Conservation (phyloP, 2,329 filamentous ascomycete genomes). For the Rhexocercosporidium sp. region DNA sequence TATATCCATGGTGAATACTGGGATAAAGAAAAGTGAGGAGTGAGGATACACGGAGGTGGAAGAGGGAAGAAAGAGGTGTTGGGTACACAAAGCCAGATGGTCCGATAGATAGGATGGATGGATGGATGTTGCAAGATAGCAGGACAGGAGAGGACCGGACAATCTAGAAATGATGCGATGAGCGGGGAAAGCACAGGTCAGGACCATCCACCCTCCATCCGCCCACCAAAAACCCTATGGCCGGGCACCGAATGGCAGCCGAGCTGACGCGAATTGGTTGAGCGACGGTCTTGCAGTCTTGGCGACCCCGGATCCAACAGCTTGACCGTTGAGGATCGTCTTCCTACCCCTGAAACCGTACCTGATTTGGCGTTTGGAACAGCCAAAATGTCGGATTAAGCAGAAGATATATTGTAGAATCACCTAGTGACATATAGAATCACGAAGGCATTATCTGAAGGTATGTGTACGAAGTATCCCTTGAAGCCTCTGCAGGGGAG, state of each 20-base stretch:
- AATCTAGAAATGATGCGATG: conserved; percentile 15
- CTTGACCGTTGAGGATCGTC: conserved; percentile 15
- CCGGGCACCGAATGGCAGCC: conserved; percentile 3
- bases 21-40: conserved; percentile 3
- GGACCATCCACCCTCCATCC: not conserved
- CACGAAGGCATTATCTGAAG: not conserved
- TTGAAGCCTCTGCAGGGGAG: not conserved
- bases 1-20: conserved; percentile 35
- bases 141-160: not conserved
- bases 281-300: not conserved
- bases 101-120: not conserved
- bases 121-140: not conserved
- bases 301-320: conserved; percentile 14
- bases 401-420: not conserved
- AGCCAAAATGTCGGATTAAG: conserved; percentile 2
- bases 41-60: not conserved
- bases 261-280: conserved; percentile 4
- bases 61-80: conserved; percentile 6
- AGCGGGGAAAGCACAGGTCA: conserved; percentile 13
- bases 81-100: not conserved
- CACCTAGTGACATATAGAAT: not conserved
- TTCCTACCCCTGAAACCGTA: conserved; percentile 11
- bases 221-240: not conserved
- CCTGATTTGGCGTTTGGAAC: not conserved
- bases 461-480: not conserved